Conservation (phyloP, 768 basidiomycete genomes). For the Leccinellum luteum region DNA sequence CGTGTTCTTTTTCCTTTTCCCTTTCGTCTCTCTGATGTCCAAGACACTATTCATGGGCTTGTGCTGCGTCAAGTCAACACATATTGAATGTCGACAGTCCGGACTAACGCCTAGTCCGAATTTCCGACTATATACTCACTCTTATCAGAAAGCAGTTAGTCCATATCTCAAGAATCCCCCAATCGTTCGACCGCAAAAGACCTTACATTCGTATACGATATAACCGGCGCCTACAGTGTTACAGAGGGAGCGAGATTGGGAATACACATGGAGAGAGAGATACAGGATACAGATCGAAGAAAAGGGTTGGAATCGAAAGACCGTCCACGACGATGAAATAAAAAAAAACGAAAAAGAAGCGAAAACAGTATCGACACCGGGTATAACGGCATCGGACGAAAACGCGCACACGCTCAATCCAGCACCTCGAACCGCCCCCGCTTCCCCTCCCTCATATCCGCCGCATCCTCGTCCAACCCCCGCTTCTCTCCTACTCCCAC, state of each 20-base stretch:
- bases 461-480: slow-evolving; percentile 37
- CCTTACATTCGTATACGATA: neutral
- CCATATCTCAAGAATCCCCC: too few relatives aligned
- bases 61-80: too few relatives aligned
- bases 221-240: neutral
- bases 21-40: too few relatives aligned
- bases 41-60: too few relatives aligned
- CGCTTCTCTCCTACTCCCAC: slow-evolving; percentile 36
- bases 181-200: neutral
- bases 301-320: neutral
- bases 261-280: neutral
- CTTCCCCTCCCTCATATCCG: slow-evolving; percentile 45
- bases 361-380: neutral
- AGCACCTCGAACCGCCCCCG: slow-evolving; percentile 60
- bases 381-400: neutral
- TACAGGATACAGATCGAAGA: neutral
- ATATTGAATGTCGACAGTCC: too few relatives aligned
- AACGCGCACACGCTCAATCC: slow-evolving; percentile 37
- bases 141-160: too few relatives aligned
- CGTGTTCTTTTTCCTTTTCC: too few relatives aligned
- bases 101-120: too few relatives aligned
- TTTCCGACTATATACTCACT: too few relatives aligned
- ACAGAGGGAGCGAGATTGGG: neutral
- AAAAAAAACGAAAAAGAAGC: neutral
- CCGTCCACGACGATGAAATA: slow-evolving; percentile 8